Percentiles rank a stretch among this genome's conserved stretches.
Evolutionary conservation across 352 stramenopile species (phyloP).

Genomic region (Phytophthora idaei): DNA sequence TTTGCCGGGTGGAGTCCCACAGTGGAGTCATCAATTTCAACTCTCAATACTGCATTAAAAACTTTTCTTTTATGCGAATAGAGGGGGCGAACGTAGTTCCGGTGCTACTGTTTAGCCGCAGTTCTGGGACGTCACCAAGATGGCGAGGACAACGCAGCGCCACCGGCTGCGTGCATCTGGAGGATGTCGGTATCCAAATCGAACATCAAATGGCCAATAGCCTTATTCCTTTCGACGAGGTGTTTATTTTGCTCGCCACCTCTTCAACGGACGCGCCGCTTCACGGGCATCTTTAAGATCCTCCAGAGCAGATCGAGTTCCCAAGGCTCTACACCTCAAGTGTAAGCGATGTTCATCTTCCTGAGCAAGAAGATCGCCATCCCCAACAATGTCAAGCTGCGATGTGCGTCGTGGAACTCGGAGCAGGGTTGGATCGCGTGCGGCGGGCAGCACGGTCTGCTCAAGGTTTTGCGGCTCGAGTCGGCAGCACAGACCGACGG

Average conservation of each 20-base stretch:
- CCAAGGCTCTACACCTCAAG: neutral
- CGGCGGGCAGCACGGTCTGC: constrained; percentile 91
- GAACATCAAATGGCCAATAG: constrained; percentile 10
- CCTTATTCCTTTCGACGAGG: neutral
- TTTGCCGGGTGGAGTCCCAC: neutral
- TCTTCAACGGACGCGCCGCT: constrained; percentile 29
- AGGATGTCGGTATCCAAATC: neutral
- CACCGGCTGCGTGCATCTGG: too few species aligned
- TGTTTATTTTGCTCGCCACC: neutral
- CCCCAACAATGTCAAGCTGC: constrained; percentile 92
- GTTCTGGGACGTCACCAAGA: too few species aligned
- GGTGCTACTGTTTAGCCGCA: too few species aligned
- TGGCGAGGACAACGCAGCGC: too few species aligned
- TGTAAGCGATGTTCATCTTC: constrained; percentile 91
- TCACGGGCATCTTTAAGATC: constrained; percentile 8
- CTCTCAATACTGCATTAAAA: constrained; percentile 6
- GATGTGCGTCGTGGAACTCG: constrained; percentile 92
- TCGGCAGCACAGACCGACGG: constrained; percentile 66
- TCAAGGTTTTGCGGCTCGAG: constrained; percentile 94
- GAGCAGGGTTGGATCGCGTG: constrained; percentile 96
- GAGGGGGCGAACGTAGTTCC: neutral
- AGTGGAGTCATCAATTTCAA: constrained; percentile 16
- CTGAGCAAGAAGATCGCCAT: constrained; percentile 96
- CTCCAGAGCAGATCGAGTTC: neutral
- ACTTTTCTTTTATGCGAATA: constrained; percentile 19